A percentile compares a stretch with the other conserved stretches of the same genome.
Evolutionary conservation across 805 yeast genomes (phyloP).

Genomic region (Helenozyma rhizophorensis): DNA sequence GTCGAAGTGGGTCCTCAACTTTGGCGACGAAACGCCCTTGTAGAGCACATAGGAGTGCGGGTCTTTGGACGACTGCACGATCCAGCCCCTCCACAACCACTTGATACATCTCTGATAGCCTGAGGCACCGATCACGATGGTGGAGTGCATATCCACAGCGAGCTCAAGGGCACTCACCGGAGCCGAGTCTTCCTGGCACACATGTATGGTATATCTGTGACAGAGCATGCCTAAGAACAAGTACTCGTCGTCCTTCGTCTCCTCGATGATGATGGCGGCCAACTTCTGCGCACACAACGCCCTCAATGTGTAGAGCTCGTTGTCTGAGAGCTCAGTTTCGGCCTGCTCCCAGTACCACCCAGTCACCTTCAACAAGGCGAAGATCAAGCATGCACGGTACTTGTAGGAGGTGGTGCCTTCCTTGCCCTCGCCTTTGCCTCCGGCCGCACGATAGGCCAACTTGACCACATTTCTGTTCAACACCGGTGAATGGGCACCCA

Average conservation of each 20-base stretch:
- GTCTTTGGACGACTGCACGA: conserved; percentile 66
- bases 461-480: conserved; percentile 55
- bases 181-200: conserved; percentile 54
- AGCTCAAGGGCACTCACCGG: conserved; percentile 78
- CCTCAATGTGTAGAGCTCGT: conserved; percentile 55
- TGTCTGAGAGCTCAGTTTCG: conserved; percentile 59
- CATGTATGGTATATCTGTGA: conserved; percentile 64
- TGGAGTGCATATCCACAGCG: conserved; percentile 82
- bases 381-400: conserved; percentile 65
- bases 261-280: conserved; percentile 67
- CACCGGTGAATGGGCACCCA: conserved; percentile 54
- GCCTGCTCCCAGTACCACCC: conserved; percentile 71
- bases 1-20: conserved; percentile 60
- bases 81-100: conserved; percentile 95
- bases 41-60: conserved; percentile 67
- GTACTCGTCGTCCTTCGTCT: conserved; percentile 52
- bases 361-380: conserved; percentile 69
- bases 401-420: conserved; percentile 51
- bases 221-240: conserved; percentile 73
- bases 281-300: conserved; percentile 69
- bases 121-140: conserved; percentile 68
- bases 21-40: conserved; percentile 52
- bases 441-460: conserved; percentile 70
- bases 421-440: conserved; percentile 64
- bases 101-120: conserved; percentile 84